These are phyloP conservation scores for Sclerotinia sclerotiorum DNA, from an alignment of 2,329 filamentous ascomycete genomes.

Conservation along the genomic window DNA sequence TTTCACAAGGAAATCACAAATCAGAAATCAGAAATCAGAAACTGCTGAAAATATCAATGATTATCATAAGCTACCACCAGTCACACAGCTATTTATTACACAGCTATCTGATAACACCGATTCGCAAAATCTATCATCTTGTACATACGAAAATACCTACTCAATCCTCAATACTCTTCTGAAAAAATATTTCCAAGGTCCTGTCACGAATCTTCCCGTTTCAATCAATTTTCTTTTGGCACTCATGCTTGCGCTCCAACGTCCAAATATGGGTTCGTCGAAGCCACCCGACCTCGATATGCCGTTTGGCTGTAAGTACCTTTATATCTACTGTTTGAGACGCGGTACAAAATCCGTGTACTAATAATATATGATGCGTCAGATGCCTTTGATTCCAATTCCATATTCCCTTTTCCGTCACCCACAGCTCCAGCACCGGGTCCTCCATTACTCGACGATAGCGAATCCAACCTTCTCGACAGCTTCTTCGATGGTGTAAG, in stretches of 20 bases:
- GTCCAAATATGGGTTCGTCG: constrained; percentile 59
- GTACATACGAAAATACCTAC: too few species aligned
- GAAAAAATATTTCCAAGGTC: not conserved
- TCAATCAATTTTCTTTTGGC: not conserved
- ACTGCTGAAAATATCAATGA: too few species aligned
- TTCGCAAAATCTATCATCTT: not conserved
- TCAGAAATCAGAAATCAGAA: not conserved
- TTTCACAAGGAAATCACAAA: not conserved
- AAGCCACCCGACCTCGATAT: constrained; percentile 55
- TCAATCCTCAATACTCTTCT: not conserved
- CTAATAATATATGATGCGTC: constrained; percentile 6
- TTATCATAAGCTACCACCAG: not conserved
- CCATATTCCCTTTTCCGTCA: constrained; percentile 49
- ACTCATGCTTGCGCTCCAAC: constrained; percentile 57
- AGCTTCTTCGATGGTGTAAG: constrained; percentile 57
- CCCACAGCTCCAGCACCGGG: constrained; percentile 64
- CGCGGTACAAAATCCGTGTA: not conserved
- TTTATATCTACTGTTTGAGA: not conserved
- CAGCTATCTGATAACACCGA: constrained; percentile 6
- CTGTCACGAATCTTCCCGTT: not conserved
- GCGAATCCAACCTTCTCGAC: constrained; percentile 58
- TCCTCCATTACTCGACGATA: constrained; percentile 63
- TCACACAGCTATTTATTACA: not conserved
- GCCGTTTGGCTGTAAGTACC: constrained; percentile 66
- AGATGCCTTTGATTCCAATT: constrained; percentile 49